Evolutionary conservation across 192 early-diverging fungal genomes (phyloP).

Genomic region (Mortierella claussenii): DNA sequence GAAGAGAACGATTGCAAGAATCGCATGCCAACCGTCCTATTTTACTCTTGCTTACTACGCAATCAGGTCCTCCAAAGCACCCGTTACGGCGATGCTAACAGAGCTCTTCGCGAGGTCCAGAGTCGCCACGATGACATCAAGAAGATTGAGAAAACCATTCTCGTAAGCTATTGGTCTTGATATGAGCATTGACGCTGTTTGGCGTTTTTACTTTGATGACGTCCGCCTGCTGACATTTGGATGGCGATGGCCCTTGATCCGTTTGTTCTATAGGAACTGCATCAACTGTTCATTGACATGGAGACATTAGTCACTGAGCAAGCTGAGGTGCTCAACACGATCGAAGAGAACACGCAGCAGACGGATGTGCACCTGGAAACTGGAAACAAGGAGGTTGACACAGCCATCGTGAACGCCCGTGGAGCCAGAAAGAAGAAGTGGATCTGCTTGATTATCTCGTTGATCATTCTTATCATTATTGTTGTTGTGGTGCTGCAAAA

Average conservation of each 20-base stretch:
- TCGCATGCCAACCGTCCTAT: background rate
- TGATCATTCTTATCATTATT: slow-evolving; percentile 55
- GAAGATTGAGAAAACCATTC: slow-evolving; percentile 88
- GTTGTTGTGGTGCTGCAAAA: slow-evolving; percentile 42
- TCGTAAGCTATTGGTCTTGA: slow-evolving; percentile 66
- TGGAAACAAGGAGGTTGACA: slow-evolving; percentile 68
- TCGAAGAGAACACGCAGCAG: slow-evolving; percentile 76
- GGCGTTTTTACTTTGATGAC: too few species aligned
- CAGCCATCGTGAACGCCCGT: slow-evolving; percentile 60
- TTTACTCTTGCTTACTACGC: background rate
- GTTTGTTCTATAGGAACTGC: slow-evolving; percentile 82
- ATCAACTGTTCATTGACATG: slow-evolving; percentile 92
- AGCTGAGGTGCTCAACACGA: slow-evolving; percentile 76
- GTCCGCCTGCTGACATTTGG: too few species aligned
- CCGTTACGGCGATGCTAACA: slow-evolving; percentile 75
- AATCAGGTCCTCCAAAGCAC: slow-evolving; percentile 74
- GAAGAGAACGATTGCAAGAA: background rate
- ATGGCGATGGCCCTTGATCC: too few species aligned
- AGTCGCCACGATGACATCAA: slow-evolving; percentile 86
- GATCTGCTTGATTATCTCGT: slow-evolving; percentile 62
- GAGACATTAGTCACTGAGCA: slow-evolving; percentile 84
- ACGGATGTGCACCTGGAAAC: slow-evolving; percentile 72
- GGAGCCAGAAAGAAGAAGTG: slow-evolving; percentile 68
- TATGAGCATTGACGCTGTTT: too few species aligned
- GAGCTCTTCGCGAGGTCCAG: slow-evolving; percentile 86